Conservation (phyloP, 495 filamentous ascomycete species). For the Hyaloscypha variabilis region DNA sequence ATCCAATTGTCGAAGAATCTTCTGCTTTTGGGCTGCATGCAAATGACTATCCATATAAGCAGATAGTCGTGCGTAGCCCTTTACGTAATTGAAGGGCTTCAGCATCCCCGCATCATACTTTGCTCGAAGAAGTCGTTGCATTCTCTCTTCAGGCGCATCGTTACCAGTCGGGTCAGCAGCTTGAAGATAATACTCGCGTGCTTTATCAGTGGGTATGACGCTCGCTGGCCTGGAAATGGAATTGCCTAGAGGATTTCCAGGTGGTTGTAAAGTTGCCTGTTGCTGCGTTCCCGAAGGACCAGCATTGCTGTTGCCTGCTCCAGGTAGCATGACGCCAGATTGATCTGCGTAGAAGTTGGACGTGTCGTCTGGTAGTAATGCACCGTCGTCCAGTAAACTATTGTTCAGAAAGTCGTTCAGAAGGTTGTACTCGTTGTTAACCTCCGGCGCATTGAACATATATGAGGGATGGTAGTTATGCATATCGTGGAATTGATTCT, state of each 20-base stretch:
- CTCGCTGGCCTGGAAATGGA: conserved; percentile 62
- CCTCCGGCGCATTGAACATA: conserved; percentile 93
- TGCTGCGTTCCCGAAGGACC: conserved; percentile 15
- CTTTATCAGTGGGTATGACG: conserved; percentile 72
- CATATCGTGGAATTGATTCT: conserved; percentile 90
- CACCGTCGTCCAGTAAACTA: conserved; percentile 80
- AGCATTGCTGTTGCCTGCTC: conserved; percentile 30
- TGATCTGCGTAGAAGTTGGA: conserved; percentile 36
- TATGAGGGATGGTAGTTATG: conserved; percentile 91
- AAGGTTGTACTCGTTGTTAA: conserved; percentile 93
- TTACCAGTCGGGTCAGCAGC: conserved; percentile 93
- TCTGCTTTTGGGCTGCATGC: conserved; percentile 74
- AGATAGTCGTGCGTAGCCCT: conserved; percentile 87
- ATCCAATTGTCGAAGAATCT: conserved; percentile 87
- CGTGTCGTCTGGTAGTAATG: conserved; percentile 63
- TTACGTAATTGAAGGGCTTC: conserved; percentile 97
- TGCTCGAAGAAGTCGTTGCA: conserved; percentile 91
- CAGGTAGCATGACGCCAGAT: conserved; percentile 28
- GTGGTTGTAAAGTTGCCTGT: conserved; percentile 13
- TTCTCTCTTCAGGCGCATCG: conserved; percentile 88
- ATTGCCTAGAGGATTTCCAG: conserved; percentile 45
- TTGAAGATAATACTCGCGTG: conserved; percentile 94
- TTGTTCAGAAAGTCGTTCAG: conserved; percentile 94
- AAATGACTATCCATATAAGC: conserved; percentile 90
- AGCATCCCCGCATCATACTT: conserved; percentile 94